Conservation (phyloP, 768 basidiomycete genomes). For the Lentinula aciculospora region DNA sequence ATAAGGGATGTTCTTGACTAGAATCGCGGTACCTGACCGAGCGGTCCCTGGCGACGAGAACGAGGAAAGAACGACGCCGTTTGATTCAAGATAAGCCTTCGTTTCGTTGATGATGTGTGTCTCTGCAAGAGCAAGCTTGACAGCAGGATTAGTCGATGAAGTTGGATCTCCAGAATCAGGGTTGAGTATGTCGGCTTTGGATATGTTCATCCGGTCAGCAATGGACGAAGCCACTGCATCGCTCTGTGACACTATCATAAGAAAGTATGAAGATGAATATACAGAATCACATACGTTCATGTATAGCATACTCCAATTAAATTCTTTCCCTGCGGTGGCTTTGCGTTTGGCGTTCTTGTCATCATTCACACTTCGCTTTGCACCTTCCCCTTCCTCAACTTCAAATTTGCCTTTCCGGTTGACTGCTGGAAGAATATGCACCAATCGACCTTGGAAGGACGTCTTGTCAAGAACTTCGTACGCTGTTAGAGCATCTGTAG, state of each 20-base stretch:
- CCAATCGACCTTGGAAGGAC: slow-evolving; percentile 85
- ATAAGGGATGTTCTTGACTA: slow-evolving; percentile 97
- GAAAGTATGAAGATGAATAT: slow-evolving; percentile 12
- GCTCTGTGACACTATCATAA: slow-evolving; percentile 43
- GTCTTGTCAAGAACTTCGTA: slow-evolving; percentile 75
- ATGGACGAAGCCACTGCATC: slow-evolving; percentile 92
- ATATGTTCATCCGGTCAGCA: slow-evolving; percentile 80
- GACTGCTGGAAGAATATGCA: slow-evolving; percentile 87
- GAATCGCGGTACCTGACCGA: slow-evolving; percentile 74
- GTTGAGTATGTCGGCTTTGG: slow-evolving; percentile 85
- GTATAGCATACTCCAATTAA: slow-evolving; percentile 92
- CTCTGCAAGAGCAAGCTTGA: slow-evolving; percentile 94
- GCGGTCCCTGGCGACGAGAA: slow-evolving; percentile 38
- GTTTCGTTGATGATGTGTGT: slow-evolving; percentile 96
- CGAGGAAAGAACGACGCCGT: slow-evolving; percentile 60
- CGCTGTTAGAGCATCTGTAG: slow-evolving; percentile 51
- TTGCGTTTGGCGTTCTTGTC: slow-evolving; percentile 62
- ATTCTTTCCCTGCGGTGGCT: slow-evolving; percentile 65
- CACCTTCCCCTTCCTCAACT: slow-evolving; percentile 35
- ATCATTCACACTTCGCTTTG: slow-evolving; percentile 51
- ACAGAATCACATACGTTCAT: slow-evolving; percentile 79
- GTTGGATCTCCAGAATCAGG: slow-evolving; percentile 47
- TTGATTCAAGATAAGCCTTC: slow-evolving; percentile 79
- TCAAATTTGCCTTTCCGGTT: slow-evolving; percentile 49
- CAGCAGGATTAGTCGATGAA: slow-evolving; percentile 57